Evolutionary conservation across 2,329 filamentous ascomycete genomes (phyloP), one percentile per base, ranked within the genome.

Genomic region (Cercospora citrullina): DNA sequence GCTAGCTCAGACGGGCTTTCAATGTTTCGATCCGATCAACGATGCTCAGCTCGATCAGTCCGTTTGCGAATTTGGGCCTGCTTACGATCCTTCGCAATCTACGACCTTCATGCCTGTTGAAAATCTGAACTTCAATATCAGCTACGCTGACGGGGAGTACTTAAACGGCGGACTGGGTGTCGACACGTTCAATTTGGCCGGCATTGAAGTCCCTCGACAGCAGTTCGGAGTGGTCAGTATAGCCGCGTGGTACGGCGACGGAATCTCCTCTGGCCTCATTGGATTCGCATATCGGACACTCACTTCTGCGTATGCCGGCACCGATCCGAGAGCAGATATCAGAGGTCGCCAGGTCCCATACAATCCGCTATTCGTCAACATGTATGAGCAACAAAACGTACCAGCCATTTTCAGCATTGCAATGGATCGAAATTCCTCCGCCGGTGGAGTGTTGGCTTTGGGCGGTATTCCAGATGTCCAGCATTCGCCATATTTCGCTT

Each of bases 211-310:
- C 0, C 72, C 78, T 2, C 31, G 76, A 8, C 83, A 86, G 72
- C 79, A 82, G 33, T 77, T 87, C n/a, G 84, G 79, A 0, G 69
- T 85, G 16, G 83, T 84, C 16, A 68, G 75, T 55, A 64, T 71
- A 5, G 77, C 76, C 1, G 74, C 71, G 8, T 79, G 77, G 77
- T 69, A 71, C 36, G 77, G 77, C 60, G 77, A 79, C 67, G 72
- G 69, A 4, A 62, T 21, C 45, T 81, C 82, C 1, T 81, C 80
- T 28, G 85, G 86, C 2, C 74, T 87, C 2, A 71, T 87, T 4
- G 86, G 85, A 0, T 78, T 87, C 12, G 84, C 79, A 1, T 87
- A 85, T 71, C 81, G 83, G 7, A 77, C 80, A 14, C 72, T 86
- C 51, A 86, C 84, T 0, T 81, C 80, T 23, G 79, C 81, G 28